phyloP scores from a whole-genome alignment of 2,329 filamentous ascomycete species.

The Sporothrix variecibatus region DNA sequence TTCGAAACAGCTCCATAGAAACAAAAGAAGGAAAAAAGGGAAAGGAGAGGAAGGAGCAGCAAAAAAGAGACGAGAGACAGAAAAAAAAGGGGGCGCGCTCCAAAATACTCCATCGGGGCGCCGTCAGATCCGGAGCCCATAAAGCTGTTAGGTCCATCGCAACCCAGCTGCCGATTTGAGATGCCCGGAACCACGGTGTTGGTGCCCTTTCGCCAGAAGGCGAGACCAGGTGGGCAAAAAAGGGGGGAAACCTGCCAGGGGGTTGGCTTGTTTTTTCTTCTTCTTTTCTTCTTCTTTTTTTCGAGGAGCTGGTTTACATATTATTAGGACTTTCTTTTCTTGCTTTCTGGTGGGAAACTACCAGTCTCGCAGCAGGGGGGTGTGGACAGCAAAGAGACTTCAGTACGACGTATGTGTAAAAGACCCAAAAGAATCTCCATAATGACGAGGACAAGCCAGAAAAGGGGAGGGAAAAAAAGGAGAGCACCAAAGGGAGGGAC shows the following conservation, averaged over 20 bases:
- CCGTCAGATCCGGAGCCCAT: not conserved
- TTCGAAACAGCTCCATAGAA: conserved; percentile 26
- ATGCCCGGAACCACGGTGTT: conserved; percentile 27
- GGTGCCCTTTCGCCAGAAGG: not conserved
- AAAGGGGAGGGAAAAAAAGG: not conserved
- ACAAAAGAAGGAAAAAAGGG: not conserved
- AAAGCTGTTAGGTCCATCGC: not conserved
- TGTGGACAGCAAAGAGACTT: not conserved
- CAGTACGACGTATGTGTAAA: not conserved
- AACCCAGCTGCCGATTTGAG: conserved; percentile 23
- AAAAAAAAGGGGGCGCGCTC: conserved; percentile 1
- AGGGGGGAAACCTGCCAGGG: not conserved
- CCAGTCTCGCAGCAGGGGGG: conserved; percentile 10
- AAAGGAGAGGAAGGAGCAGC: not conserved
- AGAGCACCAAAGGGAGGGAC: not conserved
- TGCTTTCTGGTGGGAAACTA: not conserved
- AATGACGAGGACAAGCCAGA: conserved; percentile 1
- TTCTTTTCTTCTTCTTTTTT: too few species aligned
- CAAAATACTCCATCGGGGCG: not conserved
- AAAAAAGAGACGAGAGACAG: not conserved
- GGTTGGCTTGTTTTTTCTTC: not conserved
- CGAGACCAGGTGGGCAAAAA: not conserved
- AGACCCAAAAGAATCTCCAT: not conserved
- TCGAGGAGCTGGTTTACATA: not conserved
- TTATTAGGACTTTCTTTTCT: not conserved